Percentiles rank a stretch among this genome's conserved stretches.
These are phyloP conservation scores for Fragaria ananassa DNA, from an alignment of 306 rosid genomes.

Conservation along the genomic window DNA sequence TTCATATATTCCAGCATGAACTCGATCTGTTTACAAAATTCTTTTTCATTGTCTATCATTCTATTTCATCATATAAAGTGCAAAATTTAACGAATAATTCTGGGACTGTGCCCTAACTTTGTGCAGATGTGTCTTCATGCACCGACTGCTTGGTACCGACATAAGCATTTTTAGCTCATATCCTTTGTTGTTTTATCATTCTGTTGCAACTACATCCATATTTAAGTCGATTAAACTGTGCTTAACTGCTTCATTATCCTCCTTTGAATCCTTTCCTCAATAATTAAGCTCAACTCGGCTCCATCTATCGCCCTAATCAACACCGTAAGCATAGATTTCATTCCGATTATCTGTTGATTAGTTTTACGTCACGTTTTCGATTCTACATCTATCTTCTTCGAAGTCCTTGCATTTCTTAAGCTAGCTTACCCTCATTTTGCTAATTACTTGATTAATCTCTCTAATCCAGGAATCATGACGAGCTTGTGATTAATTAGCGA, in stretches of 20 bases:
- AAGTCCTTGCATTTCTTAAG: neutral
- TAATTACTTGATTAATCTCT: neutral
- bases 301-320: neutral
- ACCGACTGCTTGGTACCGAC: constrained; percentile 3
- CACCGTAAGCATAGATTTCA: neutral
- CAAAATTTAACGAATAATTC: neutral
- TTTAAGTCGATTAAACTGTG: neutral
- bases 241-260: neutral
- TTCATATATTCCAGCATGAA: neutral
- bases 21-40: neutral
- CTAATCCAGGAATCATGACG: neutral
- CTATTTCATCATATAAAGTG: neutral
- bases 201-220: neutral
- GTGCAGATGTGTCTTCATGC: neutral
- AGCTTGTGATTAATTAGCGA: neutral
- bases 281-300: neutral
- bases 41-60: neutral
- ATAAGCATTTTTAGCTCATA: neutral
- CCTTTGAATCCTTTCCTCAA: neutral
- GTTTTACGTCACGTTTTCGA: neutral
- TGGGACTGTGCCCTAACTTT: neutral
- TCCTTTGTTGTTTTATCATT: neutral
- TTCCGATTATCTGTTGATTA: neutral
- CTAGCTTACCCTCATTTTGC: neutral
- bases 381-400: neutral